Percentiles rank a stretch among this genome's conserved stretches.
Evolutionary conservation across 1,139 yeast genomes (phyloP).

Genomic region (Blastobotrys capitulatus): DNA sequence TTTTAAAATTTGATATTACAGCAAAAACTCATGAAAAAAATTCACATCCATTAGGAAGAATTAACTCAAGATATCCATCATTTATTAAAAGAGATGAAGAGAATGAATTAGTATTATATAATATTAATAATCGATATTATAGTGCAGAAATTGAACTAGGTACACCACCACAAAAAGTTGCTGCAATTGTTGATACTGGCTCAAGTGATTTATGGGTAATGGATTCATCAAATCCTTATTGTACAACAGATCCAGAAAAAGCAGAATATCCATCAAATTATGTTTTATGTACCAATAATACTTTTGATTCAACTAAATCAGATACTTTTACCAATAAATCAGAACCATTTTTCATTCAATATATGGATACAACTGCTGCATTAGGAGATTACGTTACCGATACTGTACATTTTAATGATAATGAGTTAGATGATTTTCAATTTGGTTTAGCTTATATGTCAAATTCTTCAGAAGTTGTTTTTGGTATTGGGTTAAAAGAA

Average conservation of each 20-base stretch:
- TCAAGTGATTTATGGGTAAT: constrained; percentile 56
- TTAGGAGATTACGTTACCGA: constrained; percentile 49
- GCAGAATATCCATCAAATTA: neutral
- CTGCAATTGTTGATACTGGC: constrained; percentile 39
- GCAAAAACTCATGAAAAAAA: too few species aligned
- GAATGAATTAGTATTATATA: constrained; percentile 16
- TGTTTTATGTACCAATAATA: neutral
- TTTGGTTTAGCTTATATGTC: constrained; percentile 8
- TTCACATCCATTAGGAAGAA: neutral
- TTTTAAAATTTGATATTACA: too few species aligned
- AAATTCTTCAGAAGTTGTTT: constrained; percentile 34
- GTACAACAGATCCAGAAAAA: constrained; percentile 3
- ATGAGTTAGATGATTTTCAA: constrained; percentile 7
- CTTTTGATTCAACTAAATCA: constrained; percentile 21
- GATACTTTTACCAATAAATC: constrained; percentile 19
- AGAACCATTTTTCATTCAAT: constrained; percentile 35
- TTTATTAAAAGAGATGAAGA: constrained; percentile 5
- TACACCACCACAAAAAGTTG: constrained; percentile 21
- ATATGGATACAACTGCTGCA: constrained; percentile 14
- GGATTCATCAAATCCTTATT: constrained; percentile 5
- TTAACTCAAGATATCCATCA: neutral
- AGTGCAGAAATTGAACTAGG: constrained; percentile 35
- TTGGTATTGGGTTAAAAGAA: constrained; percentile 11
- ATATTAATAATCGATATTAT: constrained; percentile 29
- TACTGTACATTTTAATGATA: constrained; percentile 35